A percentile compares a stretch with the other conserved stretches of the same genome.
Evolutionary conservation across 176 grass and related monocot genomes (phyloP).

Genomic region (Carex littledalei): DNA sequence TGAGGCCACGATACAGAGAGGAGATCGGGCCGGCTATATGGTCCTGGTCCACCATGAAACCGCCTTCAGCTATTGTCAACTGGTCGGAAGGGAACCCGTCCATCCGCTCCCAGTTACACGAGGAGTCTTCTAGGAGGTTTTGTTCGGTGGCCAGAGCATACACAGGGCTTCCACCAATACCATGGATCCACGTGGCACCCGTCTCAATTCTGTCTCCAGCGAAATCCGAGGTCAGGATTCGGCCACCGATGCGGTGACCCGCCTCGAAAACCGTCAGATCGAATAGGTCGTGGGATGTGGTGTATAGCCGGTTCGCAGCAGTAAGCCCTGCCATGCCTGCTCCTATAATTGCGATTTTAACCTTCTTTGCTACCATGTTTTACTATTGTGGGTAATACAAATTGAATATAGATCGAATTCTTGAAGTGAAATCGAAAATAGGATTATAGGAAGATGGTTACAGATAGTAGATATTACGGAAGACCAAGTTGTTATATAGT

Average conservation of each 20-base stretch:
- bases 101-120: slow-evolving; percentile 62
- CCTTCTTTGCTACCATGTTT: slow-evolving; percentile 50
- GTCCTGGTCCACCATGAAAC: slow-evolving; percentile 40
- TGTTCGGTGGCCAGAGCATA: slow-evolving; percentile 48
- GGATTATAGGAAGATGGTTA: not conserved
- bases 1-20: slow-evolving; percentile 54
- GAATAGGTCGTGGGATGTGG: slow-evolving; percentile 35
- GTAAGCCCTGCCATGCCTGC: slow-evolving; percentile 76
- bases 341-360: slow-evolving; percentile 54
- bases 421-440: not conserved
- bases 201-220: slow-evolving; percentile 67
- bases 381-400: not conserved
- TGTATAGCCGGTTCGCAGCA: slow-evolving; percentile 53
- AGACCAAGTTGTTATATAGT: not conserved
- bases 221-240: slow-evolving; percentile 63
- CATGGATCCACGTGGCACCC: slow-evolving; percentile 91
- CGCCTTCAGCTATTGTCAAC: slow-evolving; percentile 62
- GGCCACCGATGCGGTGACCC: slow-evolving; percentile 43
- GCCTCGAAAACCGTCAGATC: slow-evolving; percentile 67
- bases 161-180: slow-evolving; percentile 67
- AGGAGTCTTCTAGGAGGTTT: slow-evolving; percentile 21
- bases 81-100: slow-evolving; percentile 61
- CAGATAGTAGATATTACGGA: not conserved
- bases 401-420: not conserved
- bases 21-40: slow-evolving; percentile 36